These are phyloP conservation scores for Hanseniaspora lindneri DNA, from an alignment of 805 yeast species.

Conservation along the genomic window DNA sequence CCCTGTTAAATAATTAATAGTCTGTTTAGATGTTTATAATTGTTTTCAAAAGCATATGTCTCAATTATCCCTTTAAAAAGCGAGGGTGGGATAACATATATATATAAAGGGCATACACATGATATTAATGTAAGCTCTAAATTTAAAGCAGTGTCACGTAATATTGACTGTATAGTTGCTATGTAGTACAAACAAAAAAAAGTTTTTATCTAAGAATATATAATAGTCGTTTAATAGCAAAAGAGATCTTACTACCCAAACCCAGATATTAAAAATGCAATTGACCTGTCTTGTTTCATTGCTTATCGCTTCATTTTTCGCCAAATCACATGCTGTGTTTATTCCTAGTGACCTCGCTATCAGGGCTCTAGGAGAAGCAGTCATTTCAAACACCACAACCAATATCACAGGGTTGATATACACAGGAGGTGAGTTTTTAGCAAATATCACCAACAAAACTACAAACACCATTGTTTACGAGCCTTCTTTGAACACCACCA, in stretches of 20 bases:
- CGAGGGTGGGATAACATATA: no score
- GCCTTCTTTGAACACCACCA: constrained; percentile 21
- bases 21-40: no score
- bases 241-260: no score
- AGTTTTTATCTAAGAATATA: no score
- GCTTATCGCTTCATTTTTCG: constrained; percentile 15
- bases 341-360: not conserved
- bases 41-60: no score
- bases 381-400: constrained; percentile 14
- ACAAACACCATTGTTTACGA: constrained; percentile 16
- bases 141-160: no score
- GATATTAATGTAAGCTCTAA: no score
- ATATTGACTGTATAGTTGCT: no score
- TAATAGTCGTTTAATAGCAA: not conserved
- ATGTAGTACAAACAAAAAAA: no score
- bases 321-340: constrained; percentile 15
- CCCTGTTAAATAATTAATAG: no score
- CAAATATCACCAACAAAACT: constrained; percentile 10
- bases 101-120: no score
- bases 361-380: constrained; percentile 13
- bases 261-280: not conserved
- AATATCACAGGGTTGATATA: constrained; percentile 14
- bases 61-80: no score
- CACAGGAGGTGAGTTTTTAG: constrained; percentile 7
- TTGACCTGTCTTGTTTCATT: constrained; percentile 10